Percentiles rank a stretch among this genome's conserved stretches.
Conservation (phyloP, 179 eudicot species). For the Heliamphora pulchella region DNA sequence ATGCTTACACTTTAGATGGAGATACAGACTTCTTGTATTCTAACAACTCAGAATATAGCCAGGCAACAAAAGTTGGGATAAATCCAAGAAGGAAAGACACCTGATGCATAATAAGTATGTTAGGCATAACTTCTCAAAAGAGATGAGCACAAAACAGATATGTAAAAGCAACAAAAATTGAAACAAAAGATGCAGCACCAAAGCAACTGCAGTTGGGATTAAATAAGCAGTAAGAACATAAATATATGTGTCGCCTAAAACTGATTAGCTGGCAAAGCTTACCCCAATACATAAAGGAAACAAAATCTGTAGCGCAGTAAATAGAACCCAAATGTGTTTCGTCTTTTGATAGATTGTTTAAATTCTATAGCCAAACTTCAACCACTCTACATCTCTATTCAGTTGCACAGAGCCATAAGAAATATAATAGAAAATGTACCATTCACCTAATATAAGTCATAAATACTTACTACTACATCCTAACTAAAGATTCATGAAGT, state of each 20-base stretch:
- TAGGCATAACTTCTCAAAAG: background rate
- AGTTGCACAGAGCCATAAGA: background rate
- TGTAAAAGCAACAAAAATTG: background rate
- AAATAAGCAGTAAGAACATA: too few species aligned
- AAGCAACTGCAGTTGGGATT: too few species aligned
- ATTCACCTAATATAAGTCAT: background rate
- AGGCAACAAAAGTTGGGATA: conserved; percentile 69
- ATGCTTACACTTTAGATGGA: conserved; percentile 77
- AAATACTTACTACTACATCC: background rate
- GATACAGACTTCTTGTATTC: conserved; percentile 67
- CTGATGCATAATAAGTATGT: conserved; percentile 27
- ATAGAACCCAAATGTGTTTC: too few species aligned
- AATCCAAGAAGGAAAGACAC: conserved; percentile 88
- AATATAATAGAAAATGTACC: background rate
- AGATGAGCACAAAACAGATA: background rate
- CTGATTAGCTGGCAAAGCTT: too few species aligned
- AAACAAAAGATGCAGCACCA: too few species aligned
- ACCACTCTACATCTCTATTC: too few species aligned
- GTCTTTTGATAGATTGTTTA: too few species aligned
- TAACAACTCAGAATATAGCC: conserved; percentile 83
- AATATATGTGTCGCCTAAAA: too few species aligned
- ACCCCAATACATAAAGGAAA: too few species aligned
- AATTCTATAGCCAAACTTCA: background rate
- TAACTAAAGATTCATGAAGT: background rate
- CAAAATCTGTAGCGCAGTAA: too few species aligned